Evolutionary conservation across 2,329 filamentous ascomycete genomes (phyloP), one percentile per base, ranked within the genome.

Genomic region (Colletotrichum tabaci): DNA sequence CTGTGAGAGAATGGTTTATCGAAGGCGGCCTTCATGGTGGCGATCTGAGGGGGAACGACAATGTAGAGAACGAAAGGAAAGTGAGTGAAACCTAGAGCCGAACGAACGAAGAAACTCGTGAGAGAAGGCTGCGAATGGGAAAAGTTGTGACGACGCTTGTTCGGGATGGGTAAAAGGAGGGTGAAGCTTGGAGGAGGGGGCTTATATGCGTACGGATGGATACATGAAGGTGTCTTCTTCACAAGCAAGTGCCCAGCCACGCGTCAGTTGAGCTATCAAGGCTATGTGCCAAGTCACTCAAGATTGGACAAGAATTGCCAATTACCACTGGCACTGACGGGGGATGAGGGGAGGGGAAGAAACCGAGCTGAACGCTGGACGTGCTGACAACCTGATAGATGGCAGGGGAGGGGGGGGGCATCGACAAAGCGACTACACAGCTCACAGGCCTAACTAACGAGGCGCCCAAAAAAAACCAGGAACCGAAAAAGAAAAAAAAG

Each of bases 1-100:
- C 60, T 53, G 47, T 62, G 60, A 2, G 47, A 21, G 35, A 47
- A 30, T n/a, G 60, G 47, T 46, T 62, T 62, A 8, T 53, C 47
- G 2, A 53, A 3, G 60, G 47, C 13, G 47, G 30, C 35, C 47
- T 30, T 53, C 60, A 62, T 62, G n/a, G 16, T 13, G 9, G 30
- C 2, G n/a, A n/a, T n/a, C 12, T 26, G n/a, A 9, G 26, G 21
- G 15, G 26, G 4, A 4, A 26, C 0, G 9, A n/a, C 10, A 7
- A n/a, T 38, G 7, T 2, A 3, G n/a, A n/a, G 18, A 4, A 7
- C 16, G 12, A 52, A n/a, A 4, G n/a, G 18, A 10, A 3, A 38
- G 16, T 13, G 30, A 21, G 4, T 30, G n/a, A 30, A 30, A 46
- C 13, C 4, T 18, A 4, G n/a, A 44, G 47, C 7, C 16, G 15